Evolutionary conservation across 441 rosid species (phyloP).

Genomic region (Eugenia klotzschiana): DNA sequence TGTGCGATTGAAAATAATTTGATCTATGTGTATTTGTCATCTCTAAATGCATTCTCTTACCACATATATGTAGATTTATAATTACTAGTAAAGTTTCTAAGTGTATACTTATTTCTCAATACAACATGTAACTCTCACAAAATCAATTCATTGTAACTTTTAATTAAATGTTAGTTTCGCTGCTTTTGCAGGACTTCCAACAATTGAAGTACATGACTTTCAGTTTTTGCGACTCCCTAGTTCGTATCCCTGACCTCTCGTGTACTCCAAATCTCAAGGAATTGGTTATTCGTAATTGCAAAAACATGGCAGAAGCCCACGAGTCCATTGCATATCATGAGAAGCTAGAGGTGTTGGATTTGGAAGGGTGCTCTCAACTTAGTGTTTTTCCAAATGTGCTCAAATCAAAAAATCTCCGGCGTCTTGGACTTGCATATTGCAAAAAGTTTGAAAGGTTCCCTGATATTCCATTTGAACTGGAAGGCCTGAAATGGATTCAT

Average conservation of each 20-base stretch:
- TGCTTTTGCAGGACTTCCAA: background rate
- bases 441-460: background rate
- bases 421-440: rapidly evolving
- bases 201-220: background rate
- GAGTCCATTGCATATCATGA: background rate
- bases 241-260: background rate
- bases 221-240: background rate
- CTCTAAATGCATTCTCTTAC: too few relatives aligned
- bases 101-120: too few relatives aligned
- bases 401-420: background rate
- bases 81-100: too few relatives aligned
- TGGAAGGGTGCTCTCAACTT: too few relatives aligned
- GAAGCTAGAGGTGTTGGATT: rapidly evolving
- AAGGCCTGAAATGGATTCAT: background rate
- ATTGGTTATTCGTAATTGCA: rapidly evolving
- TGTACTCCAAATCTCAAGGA: background rate
- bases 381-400: background rate
- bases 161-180: background rate
- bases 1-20: background rate
- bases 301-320: background rate
- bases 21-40: background rate
- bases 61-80: too few relatives aligned
- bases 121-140: too few relatives aligned
- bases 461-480: background rate
- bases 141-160: too few relatives aligned